Conservation (phyloP, 169 alveolate species). For the Pseudocohnilembus persalinus region DNA sequence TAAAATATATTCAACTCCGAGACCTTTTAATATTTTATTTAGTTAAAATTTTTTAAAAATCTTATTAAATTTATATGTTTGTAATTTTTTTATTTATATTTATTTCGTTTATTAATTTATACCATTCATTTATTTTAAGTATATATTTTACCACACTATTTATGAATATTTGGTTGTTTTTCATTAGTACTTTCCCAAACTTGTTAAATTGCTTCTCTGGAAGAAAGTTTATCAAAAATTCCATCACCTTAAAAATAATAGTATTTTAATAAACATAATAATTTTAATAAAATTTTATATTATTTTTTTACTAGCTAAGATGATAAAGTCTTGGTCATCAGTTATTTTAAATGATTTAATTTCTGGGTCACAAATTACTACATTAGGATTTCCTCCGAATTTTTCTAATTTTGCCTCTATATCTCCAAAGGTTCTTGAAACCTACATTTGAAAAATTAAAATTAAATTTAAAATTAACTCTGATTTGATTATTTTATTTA, state of each 20-base stretch:
- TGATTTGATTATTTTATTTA: too few relatives aligned
- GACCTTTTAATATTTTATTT: background rate
- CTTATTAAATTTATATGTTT: background rate
- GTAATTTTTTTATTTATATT: too few relatives aligned
- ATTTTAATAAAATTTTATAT: constrained; percentile 34
- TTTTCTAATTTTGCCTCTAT: constrained; percentile 79
- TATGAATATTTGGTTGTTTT: constrained; percentile 2
- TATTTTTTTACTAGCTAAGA: constrained; percentile 66
- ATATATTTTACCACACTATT: background rate
- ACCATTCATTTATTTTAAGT: too few relatives aligned
- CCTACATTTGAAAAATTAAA: constrained; percentile 30
- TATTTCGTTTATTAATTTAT: too few relatives aligned
- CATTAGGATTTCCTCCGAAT: constrained; percentile 83
- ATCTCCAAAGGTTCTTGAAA: constrained; percentile 88
- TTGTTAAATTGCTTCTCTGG: constrained; percentile 51
- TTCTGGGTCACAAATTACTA: constrained; percentile 84
- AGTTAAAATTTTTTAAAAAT: too few relatives aligned
- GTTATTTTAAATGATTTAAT: constrained; percentile 54
- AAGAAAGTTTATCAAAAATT: constrained; percentile 59
- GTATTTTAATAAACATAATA: background rate
- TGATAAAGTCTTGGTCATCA: constrained; percentile 68
- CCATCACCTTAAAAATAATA: constrained; percentile 57
- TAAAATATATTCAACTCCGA: constrained; percentile 55
- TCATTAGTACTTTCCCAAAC: constrained; percentile 49
- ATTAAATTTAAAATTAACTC: background rate